Percentiles rank a stretch among this genome's conserved stretches.
phyloP scores from a whole-genome alignment of 331 rosid genomes.

The Rhamnella rubrinervis region DNA sequence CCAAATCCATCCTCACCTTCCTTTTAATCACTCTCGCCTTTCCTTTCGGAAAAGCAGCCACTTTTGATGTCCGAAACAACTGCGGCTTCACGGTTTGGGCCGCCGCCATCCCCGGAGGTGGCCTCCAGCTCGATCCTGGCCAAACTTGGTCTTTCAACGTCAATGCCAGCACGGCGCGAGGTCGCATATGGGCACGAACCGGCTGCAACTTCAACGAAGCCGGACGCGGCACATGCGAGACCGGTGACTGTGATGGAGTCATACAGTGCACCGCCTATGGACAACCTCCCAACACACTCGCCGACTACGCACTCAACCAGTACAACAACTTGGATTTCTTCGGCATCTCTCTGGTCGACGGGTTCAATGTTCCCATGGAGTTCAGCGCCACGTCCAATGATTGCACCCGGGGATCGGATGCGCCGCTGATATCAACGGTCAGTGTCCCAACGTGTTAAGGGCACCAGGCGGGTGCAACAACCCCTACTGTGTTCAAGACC shows the following conservation, averaged over 20 bases:
- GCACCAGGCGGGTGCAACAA: too few species aligned
- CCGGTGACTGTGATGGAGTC: slow-evolving; percentile 56
- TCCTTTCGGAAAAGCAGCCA: slow-evolving; percentile 2
- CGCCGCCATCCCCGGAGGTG: neutral
- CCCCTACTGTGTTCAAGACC: too few species aligned
- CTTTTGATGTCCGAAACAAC: slow-evolving; percentile 1
- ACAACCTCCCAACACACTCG: slow-evolving; percentile 6
- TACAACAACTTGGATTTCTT: slow-evolving; percentile 10
- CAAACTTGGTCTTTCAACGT: too few species aligned
- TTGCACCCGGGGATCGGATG: slow-evolving; percentile 30
- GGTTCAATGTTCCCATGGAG: slow-evolving; percentile 28
- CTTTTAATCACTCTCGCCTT: neutral
- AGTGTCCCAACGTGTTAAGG: too few species aligned
- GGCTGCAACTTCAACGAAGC: slow-evolving; percentile 45
- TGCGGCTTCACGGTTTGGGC: neutral
- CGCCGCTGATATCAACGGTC: too few species aligned
- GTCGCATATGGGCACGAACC: slow-evolving; percentile 64
- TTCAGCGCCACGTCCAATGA: slow-evolving; percentile 13
- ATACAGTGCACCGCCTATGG: slow-evolving; percentile 42
- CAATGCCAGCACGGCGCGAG: neutral
- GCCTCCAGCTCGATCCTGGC: neutral
- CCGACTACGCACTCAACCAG: slow-evolving; percentile 6
- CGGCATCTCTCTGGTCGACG: slow-evolving; percentile 23
- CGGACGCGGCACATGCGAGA: slow-evolving; percentile 42
- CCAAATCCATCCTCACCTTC: neutral